Percentiles rank a stretch among this genome's conserved stretches.
Conservation (phyloP, 257 asterid genomes). For the Solanum chilense region DNA sequence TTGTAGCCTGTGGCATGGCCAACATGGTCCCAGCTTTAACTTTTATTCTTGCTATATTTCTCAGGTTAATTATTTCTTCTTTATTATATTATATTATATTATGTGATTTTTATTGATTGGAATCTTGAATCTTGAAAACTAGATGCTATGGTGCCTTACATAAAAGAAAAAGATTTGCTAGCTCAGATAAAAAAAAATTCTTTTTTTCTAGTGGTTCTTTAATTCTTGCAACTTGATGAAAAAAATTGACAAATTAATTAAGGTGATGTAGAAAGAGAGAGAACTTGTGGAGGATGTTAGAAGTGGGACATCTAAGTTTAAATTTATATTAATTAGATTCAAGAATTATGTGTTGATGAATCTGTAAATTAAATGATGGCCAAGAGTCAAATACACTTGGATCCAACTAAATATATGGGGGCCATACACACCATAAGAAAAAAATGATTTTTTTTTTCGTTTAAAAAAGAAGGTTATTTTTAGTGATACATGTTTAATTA, state of each 20-base stretch:
- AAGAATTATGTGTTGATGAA: not conserved
- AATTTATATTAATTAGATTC: not conserved
- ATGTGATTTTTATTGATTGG: not conserved
- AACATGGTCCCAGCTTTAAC: constrained; percentile 56
- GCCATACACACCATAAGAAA: not conserved
- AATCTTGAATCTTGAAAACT: not conserved
- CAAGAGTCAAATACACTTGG: not conserved
- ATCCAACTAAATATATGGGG: not conserved
- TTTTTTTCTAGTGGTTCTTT: not conserved
- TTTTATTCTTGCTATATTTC: constrained; percentile 41
- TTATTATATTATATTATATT: not conserved
- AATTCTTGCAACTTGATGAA: not conserved
- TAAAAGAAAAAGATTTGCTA: not conserved
- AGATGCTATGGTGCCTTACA: not conserved
- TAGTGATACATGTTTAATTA: too few species aligned
- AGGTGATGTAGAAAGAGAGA: not conserved
- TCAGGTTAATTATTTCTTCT: constrained; percentile 28
- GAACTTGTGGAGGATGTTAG: not conserved
- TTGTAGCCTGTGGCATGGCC: constrained; percentile 72
- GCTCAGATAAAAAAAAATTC: not conserved
- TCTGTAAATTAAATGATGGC: not conserved
- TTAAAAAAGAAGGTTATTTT: not conserved
- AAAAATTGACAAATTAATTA: not conserved
- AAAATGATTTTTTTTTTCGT: fast-evolving
- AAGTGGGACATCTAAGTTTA: not conserved